Evolutionary conservation across 208 protist genomes (phyloP).

Genomic region (Balamuthia mandrillaris): DNA sequence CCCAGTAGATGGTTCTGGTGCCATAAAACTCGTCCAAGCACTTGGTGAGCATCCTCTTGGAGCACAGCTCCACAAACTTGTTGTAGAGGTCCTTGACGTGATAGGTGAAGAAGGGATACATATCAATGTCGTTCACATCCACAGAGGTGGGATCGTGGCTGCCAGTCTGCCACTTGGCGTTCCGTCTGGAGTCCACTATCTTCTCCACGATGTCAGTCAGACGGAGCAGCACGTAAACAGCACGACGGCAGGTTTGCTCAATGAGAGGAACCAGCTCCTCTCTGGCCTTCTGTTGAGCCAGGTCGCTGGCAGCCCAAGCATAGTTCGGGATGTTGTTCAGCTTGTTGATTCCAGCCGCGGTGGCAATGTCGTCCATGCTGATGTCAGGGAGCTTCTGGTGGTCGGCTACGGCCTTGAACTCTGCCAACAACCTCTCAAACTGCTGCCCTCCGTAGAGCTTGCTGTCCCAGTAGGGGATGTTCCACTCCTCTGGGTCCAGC

Average conservation of each 20-base stretch:
- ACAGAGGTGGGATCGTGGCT: neutral
- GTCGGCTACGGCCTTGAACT: constrained; percentile 61
- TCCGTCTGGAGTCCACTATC: constrained; percentile 47
- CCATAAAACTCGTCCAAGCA: constrained; percentile 69
- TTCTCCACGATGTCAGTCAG: constrained; percentile 53
- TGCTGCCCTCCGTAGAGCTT: constrained; percentile 67
- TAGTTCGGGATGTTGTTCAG: constrained; percentile 67
- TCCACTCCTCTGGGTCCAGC: constrained; percentile 52
- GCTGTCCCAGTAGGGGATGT: constrained; percentile 58
- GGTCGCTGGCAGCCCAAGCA: constrained; percentile 59
- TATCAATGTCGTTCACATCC: constrained; percentile 54
- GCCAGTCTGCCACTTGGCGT: neutral
- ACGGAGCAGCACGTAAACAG: constrained; percentile 59
- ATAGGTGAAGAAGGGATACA: constrained; percentile 66
- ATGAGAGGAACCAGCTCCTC: constrained; percentile 59
- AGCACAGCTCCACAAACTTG: constrained; percentile 60
- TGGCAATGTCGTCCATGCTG: constrained; percentile 62
- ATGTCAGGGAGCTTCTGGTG: constrained; percentile 58
- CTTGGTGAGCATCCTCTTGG: constrained; percentile 42
- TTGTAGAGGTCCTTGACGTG: constrained; percentile 60
- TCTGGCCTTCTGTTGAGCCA: constrained; percentile 48
- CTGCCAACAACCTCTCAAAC: constrained; percentile 59
- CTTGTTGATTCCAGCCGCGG: constrained; percentile 61
- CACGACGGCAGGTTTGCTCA: constrained; percentile 50
- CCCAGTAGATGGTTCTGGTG: constrained; percentile 62